Evolutionary conservation across 225 moss, liverwort and hornwort species (phyloP), one percentile per base, ranked within the genome.

Genomic region (Antitrichia curtipendula): DNA sequence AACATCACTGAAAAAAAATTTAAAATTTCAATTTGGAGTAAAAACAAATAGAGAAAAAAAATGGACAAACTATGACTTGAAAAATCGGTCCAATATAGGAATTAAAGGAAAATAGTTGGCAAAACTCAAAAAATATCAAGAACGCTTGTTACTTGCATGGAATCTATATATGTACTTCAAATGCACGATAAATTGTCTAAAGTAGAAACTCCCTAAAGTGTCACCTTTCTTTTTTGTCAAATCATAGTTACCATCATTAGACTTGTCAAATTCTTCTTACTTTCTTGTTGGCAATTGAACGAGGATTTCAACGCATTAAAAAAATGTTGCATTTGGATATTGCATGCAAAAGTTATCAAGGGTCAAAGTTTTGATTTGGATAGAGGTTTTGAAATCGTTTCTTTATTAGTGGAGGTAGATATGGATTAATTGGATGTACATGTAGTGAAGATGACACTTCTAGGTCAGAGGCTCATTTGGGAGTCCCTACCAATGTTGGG

Each of bases 381-480:
- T 65, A 5, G 32, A 20, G 19, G 20, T 36, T 65, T 10, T 45
- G 19, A 36, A 65, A 10, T 65, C 5, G 3, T 19, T 19, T 36
- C 3, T 64, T 64, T 1, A 5, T 64, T 1, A 5, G 3, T 34
- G 22, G 12, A n/a, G 10, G 6, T 20, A 18, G 20, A 65, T n/a
- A 64, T 19, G 1, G n/a, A 66, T n/a, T 21, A 11, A 11, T 2
- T n/a, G 4, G n/a, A 22, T 66, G n/a, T 66, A 22, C 7, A 38
- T 68, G 13, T 13, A 22, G 23, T 38, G 38, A 68, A 68, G 68
- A n/a, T 66, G 21, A 7, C 0, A 4, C 7, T 66, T n/a, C n/a
- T n/a, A 6, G 36, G 6, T 36, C 0, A 62, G 17, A 32, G 17
- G 9, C 2, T 0, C 9, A n/a, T n/a, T 66, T 21, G n/a, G n/a